phyloP scores from a whole-genome alignment of 2,329 filamentous ascomycete genomes.

The Berkeleyomyces rouxiae region DNA sequence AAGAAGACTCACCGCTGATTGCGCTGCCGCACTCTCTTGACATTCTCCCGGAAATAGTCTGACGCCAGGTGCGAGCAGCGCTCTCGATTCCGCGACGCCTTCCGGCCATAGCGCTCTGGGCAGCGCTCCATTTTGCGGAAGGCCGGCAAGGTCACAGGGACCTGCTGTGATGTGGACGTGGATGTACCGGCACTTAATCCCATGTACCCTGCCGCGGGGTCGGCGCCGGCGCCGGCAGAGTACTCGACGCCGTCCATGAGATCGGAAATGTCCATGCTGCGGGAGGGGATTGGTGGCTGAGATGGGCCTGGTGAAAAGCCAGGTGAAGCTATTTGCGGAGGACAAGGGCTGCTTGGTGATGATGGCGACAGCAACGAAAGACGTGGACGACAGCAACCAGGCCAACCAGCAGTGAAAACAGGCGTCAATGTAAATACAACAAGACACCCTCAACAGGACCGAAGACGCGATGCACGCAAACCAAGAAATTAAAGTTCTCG shows the following conservation, averaged over 20 bases:
- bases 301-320: too few species aligned
- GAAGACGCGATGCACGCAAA: not conserved
- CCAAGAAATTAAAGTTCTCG: not conserved
- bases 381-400: too few species aligned
- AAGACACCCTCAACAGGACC: too few species aligned
- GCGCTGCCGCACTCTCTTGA: slow-evolving; percentile 11
- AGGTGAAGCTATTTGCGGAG: not conserved
- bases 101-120: slow-evolving; percentile 11
- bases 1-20: slow-evolving; percentile 7
- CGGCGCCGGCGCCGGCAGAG: not conserved
- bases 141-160: not conserved
- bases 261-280: slow-evolving; percentile 12
- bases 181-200: not conserved
- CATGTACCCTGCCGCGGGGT: not conserved
- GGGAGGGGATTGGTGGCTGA: not conserved
- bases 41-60: slow-evolving; percentile 12
- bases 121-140: slow-evolving; percentile 12
- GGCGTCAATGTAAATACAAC: slow-evolving; percentile 1
- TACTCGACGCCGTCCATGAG: slow-evolving; percentile 13
- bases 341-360: too few species aligned
- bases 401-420: slow-evolving; percentile 5
- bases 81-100: slow-evolving; percentile 10
- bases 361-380: too few species aligned
- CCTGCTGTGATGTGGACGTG: not conserved
- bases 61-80: slow-evolving; percentile 11